Base-by-base conservation (phyloP, 352 stramenopile genomes). In the Thraustochytrium striatum region DNA sequence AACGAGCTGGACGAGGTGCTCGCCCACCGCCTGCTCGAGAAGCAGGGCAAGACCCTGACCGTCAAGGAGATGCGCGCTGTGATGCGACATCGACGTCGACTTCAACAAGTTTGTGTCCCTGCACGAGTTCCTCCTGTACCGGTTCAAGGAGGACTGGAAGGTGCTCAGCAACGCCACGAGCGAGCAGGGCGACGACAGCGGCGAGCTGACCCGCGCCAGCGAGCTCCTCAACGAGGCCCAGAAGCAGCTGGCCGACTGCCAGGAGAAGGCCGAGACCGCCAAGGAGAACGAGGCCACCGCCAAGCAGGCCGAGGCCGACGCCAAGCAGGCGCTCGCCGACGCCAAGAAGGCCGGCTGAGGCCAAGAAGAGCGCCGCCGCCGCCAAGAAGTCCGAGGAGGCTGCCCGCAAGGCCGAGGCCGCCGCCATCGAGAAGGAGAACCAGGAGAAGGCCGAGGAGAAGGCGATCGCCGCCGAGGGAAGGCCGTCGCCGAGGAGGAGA, bases 81-180 rank as follows among this genome's bases (percentile, higher is more conserved):
- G 19, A 57, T 85, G 57, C 61, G 78, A 83, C 36, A 85, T 85
- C 39, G 83, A 85, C 82, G 61, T 85, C 13, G 83, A 85, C 58
- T 85, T 84, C 35, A 86, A 86, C 78, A 83, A 84, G 39, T 78
- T 55, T 33, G 79, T 85, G 28, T 83, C 61, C 55, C 69, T 85
- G 8, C 43, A 3, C 33, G 83, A 85, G 78, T 86, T 86, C 79
- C 61, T 85, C 11, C 44, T 85, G 21, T 85, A 81, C 83, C 58
- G 82, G 57, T 86, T 84, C 78, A 55, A 38, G 33, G 25, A 82
- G 2, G 83, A 85, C 70, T 85, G 79, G 78, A 2, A 3, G 53
- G 52, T 57, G 43, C 79, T 85, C n/a, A 82, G 85, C 25, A 84
- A 84, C 57, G 69, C 82, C 25, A 35, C 53, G 21, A 62, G 41